phyloP scores from a whole-genome alignment of 176 grass and related monocot species.

The Cenchrus americanus region DNA sequence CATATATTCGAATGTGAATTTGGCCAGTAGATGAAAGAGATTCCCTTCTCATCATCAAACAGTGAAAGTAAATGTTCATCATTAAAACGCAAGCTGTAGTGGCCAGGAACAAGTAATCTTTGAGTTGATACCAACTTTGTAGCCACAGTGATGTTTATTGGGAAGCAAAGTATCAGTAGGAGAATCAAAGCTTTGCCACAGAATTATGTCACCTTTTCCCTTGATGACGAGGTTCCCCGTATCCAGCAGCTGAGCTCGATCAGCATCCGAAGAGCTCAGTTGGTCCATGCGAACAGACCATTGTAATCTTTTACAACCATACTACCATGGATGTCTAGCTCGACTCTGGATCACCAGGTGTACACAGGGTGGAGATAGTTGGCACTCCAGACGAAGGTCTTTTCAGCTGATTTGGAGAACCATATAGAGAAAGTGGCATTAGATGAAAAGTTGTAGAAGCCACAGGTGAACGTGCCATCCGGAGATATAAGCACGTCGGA shows the following conservation, averaged over 20 bases:
- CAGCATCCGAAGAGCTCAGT: conserved; percentile 1
- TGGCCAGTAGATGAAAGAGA: conserved; percentile 65
- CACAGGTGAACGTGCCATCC: conserved; percentile 23
- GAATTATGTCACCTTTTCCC: conserved; percentile 11
- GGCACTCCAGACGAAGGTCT: background rate
- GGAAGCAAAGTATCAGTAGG: conserved; percentile 36
- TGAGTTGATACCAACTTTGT: conserved; percentile 30
- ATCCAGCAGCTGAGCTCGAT: conserved; percentile 10
- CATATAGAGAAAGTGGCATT: conserved; percentile 27
- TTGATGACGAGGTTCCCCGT: conserved; percentile 19
- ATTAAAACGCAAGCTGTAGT: conserved; percentile 56
- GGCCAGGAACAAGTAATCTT: conserved; percentile 34
- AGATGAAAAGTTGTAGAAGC: conserved; percentile 5
- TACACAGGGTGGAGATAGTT: conserved; percentile 27
- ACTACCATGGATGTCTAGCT: conserved; percentile 3
- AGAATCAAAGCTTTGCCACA: conserved; percentile 41
- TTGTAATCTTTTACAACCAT: conserved; percentile 37
- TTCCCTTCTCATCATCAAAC: conserved; percentile 39
- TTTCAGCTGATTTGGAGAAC: conserved; percentile 21
- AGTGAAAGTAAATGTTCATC: conserved; percentile 43
- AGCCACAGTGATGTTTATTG: background rate
- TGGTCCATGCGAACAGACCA: conserved; percentile 28
- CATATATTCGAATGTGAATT: background rate
- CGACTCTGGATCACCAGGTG: conserved; percentile 25
- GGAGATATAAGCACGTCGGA: conserved; percentile 19